Base-by-base conservation (phyloP, 2,329 filamentous ascomycete genomes). In the Penicillium thymicola region DNA sequence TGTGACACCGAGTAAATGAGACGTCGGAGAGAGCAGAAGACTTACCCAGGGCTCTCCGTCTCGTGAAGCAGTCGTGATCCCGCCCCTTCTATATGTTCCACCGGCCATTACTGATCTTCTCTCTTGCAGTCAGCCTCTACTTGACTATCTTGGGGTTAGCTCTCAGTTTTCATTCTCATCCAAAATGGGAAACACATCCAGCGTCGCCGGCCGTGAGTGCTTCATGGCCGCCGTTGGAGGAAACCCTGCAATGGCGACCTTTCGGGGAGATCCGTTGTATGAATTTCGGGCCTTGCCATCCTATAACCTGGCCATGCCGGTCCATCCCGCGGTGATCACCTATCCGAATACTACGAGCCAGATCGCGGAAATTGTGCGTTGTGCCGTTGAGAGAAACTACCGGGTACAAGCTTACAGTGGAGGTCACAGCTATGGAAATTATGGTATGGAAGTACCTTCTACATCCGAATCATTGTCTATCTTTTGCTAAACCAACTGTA, bases 381-480 rank as follows among this genome's bases (percentile, higher is more conserved):
- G 64, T 48, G 63, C 64, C 2, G 60, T 54, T 9, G 32, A 37
- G 4, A 23, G 57, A 21, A 40, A 55, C n/a, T 57, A 63, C 45
- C 60, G 58, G 27, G 63, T 66, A 11, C 64, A 66, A 28, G 57
- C 62, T 25, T 56, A 56, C 25, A 66, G 64, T 41, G 64, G 64
- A 13, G 64, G 64, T 16, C 64, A 66, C 45, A 66, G 64, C 50
- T 66, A 65, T 51, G 64, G 53, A 0, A 82, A 80, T 38, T 80
- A 77, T 53, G 78, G 79, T 57, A 71, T 71, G 11, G 46, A 25
- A 11, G 5, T 18, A 50, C 1, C 0, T 41, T n/a, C 10, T n/a
- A 11, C 11, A 11, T 16, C 3, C 8, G 6, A 11, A 45, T 32
- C 25, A n/a, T 27, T 3, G 2, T 32, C 2, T 32, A 3, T 16